A percentile compares a stretch with the other conserved stretches of the same genome.
Conservation (phyloP, 768 basidiomycete species). For the Termitomyces sp. region DNA sequence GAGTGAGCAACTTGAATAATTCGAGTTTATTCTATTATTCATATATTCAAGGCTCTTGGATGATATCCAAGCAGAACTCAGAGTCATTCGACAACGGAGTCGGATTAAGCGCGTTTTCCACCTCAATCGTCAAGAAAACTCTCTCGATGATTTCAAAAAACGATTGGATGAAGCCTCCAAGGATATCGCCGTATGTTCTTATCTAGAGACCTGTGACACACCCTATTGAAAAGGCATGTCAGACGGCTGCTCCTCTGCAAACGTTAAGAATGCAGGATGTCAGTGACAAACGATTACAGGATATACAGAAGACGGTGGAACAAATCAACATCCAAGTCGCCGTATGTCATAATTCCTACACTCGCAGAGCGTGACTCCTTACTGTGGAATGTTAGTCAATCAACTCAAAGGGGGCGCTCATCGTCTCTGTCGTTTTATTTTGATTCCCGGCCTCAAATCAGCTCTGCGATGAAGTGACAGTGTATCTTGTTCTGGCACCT, state of each 20-base stretch:
- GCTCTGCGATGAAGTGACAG: not conserved
- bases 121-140: not conserved
- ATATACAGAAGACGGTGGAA: not conserved
- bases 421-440: not conserved
- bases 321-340: not conserved
- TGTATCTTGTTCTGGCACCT: not conserved
- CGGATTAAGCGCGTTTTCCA: not conserved
- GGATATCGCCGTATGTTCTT: not conserved
- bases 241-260: not conserved
- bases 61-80: not conserved
- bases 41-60: not conserved
- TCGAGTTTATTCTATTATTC: not conserved
- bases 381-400: not conserved
- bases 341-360: not conserved
- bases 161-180: not conserved
- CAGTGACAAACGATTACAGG: not conserved
- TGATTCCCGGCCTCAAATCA: not conserved
- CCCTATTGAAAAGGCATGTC: not conserved
- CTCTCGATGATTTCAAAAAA: not conserved
- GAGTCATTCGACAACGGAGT: not conserved
- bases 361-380: not conserved
- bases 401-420: not conserved
- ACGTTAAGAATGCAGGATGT: not conserved
- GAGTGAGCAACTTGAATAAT: not conserved
- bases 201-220: not conserved